Conservation (phyloP, 306 rosid species). For the Lathyrus sativus region DNA sequence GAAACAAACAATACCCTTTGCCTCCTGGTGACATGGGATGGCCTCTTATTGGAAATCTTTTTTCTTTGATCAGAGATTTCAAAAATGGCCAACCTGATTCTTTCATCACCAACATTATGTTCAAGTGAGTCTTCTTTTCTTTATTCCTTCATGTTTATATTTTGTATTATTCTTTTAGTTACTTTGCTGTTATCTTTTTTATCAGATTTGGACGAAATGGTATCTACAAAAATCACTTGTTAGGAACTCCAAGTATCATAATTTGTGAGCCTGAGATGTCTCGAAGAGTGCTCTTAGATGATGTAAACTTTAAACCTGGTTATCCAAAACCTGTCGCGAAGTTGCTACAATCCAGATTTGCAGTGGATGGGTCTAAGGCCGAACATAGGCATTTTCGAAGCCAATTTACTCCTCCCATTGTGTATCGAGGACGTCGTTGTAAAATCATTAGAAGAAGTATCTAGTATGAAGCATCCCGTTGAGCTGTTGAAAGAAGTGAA, state of each 20-base stretch:
- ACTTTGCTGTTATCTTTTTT: background rate
- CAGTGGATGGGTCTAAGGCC: background rate
- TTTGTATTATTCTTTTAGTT: no score
- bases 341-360: background rate
- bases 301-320: slow-evolving; percentile 32
- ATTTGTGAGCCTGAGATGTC: slow-evolving; percentile 32
- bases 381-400: slow-evolving; percentile 42
- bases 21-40: slow-evolving; percentile 33
- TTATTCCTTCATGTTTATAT: no score
- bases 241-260: slow-evolving; percentile 22
- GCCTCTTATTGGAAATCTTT: slow-evolving; percentile 14
- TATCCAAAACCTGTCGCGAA: slow-evolving; percentile 32
- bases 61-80: background rate
- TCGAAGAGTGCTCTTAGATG: slow-evolving; percentile 31
- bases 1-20: background rate
- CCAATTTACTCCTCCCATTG: slow-evolving; percentile 32
- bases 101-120: slow-evolving; percentile 11
- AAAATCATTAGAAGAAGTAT: slow-evolving; percentile 33
- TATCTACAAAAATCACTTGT: slow-evolving; percentile 23
- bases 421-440: slow-evolving; percentile 29
- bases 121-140: background rate
- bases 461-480: slow-evolving; percentile 28
- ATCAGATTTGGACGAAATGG: slow-evolving; percentile 11
- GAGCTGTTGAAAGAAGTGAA: slow-evolving; percentile 39
- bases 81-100: slow-evolving; percentile 7